Evolutionary conservation across 2,329 filamentous ascomycete genomes (phyloP), one percentile per base, ranked within the genome.

Genomic region (Paradendryphiella salina): DNA sequence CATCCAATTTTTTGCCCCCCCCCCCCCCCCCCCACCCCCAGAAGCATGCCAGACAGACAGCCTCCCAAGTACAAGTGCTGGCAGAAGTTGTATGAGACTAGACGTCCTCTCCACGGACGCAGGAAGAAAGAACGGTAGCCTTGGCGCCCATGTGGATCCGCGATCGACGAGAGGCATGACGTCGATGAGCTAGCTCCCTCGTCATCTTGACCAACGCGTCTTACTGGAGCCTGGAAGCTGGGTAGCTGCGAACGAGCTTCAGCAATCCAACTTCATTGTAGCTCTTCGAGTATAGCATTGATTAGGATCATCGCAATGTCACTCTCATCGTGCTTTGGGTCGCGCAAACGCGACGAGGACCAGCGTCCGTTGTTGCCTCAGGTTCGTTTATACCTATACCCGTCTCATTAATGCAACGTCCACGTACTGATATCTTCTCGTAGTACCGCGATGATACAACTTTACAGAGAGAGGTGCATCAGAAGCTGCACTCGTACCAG

Each of bases 401-500:
- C n/a, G 29, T 10, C 26, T 6, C 17, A 11, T 15, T 14, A 32
- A 32, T 13, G 6, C 20, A 29, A 46, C 10, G 29, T 23, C 6
- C 13, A 38, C 35, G n/a, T 32, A 21, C 46, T 54, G 20, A 46
- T 6, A 10, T n/a, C 17, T 7, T 21, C 17, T 5, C 3, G 8
- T 21, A 63, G 60, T 94, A 94, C 79, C 80, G 85, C 64, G 87
- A 95, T 72, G 89, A 94, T 65, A 96, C 92, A 1, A 76, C 80
- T 26, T 77, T 92, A 46, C 63, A 66, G 80, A 81, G 85, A 39
- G 80, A 85, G 64, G 81, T 96, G 51, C 89, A 93, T 67, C 85
- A 93, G 73, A 96, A 96, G 79, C 82, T 97, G 54, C 93, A 96
- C 75, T 87, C 87, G 20, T 96, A 96, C 70, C 90, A 96, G 78